Percentiles rank a stretch among this genome's conserved stretches.
Evolutionary conservation across 2,329 filamentous ascomycete genomes (phyloP).

Genomic region (Apiospora arundinis): DNA sequence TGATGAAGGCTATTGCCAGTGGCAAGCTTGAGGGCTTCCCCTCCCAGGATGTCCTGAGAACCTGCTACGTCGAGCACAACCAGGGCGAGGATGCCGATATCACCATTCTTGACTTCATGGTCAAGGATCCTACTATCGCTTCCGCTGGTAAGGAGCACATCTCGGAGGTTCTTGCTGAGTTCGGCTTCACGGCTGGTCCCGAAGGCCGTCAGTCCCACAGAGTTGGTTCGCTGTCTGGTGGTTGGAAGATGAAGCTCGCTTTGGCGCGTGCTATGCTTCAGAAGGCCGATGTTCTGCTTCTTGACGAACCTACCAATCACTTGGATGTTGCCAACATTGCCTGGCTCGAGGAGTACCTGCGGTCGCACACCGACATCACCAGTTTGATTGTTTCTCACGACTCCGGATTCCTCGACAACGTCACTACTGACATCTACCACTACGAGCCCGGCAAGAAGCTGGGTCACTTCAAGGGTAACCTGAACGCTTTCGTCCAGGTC

Average conservation of each 20-base stretch:
- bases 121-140: constrained; percentile 86
- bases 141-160: constrained; percentile 82
- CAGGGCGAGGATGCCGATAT: constrained; percentile 97
- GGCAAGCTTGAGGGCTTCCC: constrained; percentile 98
- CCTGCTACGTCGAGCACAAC: constrained; percentile 99
- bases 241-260: constrained; percentile 99
- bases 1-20: constrained; percentile 95
- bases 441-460: constrained; percentile 97
- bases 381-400: constrained; percentile 98
- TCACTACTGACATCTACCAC: constrained; percentile 99
- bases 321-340: constrained; percentile 95
- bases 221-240: constrained; percentile 93
- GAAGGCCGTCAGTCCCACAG: constrained; percentile 83
- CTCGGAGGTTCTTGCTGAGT: constrained; percentile 81
- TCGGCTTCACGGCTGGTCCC: constrained; percentile 90
- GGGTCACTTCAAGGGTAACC: constrained; percentile 81
- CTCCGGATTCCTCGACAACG: constrained; percentile 94
- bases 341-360: constrained; percentile 95
- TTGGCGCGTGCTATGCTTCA: constrained; percentile 95
- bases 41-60: constrained; percentile 87
- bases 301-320: constrained; percentile 99
- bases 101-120: constrained; percentile 91
- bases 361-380: constrained; percentile 94
- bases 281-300: constrained; percentile 91
- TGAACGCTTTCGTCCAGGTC: constrained; percentile 82